phyloP scores from a whole-genome alignment of 225 moss, liverwort and hornwort species.

The Physcomitrium patens region DNA sequence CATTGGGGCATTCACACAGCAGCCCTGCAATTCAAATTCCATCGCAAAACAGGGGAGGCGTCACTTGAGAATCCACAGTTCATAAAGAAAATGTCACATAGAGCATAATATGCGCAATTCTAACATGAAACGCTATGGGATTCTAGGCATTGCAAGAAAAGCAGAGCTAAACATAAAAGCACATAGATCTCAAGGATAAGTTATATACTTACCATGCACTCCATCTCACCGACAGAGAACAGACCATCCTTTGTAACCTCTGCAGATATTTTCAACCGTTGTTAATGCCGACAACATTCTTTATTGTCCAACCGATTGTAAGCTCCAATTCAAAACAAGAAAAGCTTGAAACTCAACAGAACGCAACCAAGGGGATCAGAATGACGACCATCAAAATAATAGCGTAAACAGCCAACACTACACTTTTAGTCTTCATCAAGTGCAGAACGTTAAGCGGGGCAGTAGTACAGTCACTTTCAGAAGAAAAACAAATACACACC shows the following conservation, averaged over 20 bases:
- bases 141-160: neutral
- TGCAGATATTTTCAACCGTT: conserved; percentile 42
- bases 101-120: neutral
- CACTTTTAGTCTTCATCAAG: neutral
- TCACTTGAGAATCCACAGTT: neutral
- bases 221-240: conserved; percentile 98
- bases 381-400: too few species aligned
- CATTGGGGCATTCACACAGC: conserved; percentile 98
- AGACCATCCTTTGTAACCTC: conserved; percentile 92
- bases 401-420: neutral
- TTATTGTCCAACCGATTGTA: neutral
- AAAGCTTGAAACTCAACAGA: neutral
- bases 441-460: neutral
- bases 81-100: neutral
- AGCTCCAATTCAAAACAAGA: neutral
- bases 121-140: neutral
- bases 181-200: neutral
- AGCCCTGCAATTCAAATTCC: conserved; percentile 64
- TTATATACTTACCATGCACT: conserved; percentile 88
- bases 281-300: conserved; percentile 17
- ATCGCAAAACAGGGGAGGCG: neutral
- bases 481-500: conserved; percentile 46
- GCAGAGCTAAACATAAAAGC: too few species aligned
- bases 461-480: neutral
- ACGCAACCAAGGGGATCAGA: too few species aligned